Evolutionary conservation across 495 filamentous ascomycete genomes (phyloP), one percentile per base, ranked within the genome.

Genomic region (Penicillium angulare): DNA sequence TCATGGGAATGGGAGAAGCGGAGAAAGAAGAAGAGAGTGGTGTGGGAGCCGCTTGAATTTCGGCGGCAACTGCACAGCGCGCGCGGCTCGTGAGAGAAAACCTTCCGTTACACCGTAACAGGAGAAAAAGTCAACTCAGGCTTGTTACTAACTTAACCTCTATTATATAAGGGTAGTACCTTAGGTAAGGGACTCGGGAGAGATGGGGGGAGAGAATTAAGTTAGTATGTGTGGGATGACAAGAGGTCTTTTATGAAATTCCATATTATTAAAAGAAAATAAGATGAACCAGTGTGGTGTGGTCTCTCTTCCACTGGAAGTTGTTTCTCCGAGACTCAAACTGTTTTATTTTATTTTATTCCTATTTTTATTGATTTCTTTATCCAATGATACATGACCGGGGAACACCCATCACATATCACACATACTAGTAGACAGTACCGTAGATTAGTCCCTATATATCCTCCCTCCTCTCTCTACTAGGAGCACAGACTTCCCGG

Each of bases 31-130:
- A n/a, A n/a, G n/a, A n/a, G n/a, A n/a, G 45, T 24, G 29, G 20
- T 53, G 53, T 48, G 24, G 43, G 47, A 52, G 51, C 50, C 47
- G 52, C 45, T 46, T 52, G 46, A 45, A 41, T 36, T 49, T 55
- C 36, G 50, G 53, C 50, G 53, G 52, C 53, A 54, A 53, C 49
- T 59, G 32, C 20, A 35, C n/a, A n/a, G n/a, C n/a, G 45, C 45
- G 48, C 53, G 60, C 60, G 60, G 60, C 60, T 63, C 53, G 42
- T 59, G 44, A 42, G 43, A 50, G 24, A 38, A 32, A n/a, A n/a
- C n/a, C 8, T 40, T 26, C 53, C 53, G 56, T 63, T 47, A 56
- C 53, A 63, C 59, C 26, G 41, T 49, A 43, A 40, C 43, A 36
- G 50, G 42, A 39, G 47, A 24, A n/a, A n/a, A n/a, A n/a, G n/a